Evolutionary conservation across 148 eudicot genomes (phyloP).

Genomic region (Vaccinium myrtillus): DNA sequence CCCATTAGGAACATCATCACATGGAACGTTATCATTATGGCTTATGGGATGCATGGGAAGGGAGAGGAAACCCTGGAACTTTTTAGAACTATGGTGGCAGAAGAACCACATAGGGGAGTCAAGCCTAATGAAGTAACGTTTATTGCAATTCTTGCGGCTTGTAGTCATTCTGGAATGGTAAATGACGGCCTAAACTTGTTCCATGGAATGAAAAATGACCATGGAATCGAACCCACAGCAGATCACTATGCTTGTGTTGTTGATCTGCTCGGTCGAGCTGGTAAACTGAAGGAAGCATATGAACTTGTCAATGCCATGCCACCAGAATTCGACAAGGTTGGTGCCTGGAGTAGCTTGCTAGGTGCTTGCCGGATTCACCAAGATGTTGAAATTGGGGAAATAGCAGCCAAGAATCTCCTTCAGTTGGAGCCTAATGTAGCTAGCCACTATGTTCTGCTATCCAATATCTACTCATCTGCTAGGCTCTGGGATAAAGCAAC

Average conservation of each 20-base stretch:
- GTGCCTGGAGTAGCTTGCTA: constrained; percentile 78
- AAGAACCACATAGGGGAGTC: constrained; percentile 29
- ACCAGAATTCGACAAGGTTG: constrained; percentile 39
- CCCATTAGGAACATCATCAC: constrained; percentile 71
- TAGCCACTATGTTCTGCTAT: constrained; percentile 73
- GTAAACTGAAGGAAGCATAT: constrained; percentile 57
- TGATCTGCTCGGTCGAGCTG: constrained; percentile 88
- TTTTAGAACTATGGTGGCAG: constrained; percentile 48
- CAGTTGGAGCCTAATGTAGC: constrained; percentile 63
- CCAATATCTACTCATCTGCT: constrained; percentile 69
- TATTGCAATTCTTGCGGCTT: constrained; percentile 62
- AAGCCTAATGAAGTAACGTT: constrained; percentile 66
- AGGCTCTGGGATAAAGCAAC: constrained; percentile 70
- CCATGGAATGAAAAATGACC: constrained; percentile 43
- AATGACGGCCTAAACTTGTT: constrained; percentile 58
- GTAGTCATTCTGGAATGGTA: constrained; percentile 75
- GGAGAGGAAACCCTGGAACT: constrained; percentile 60
- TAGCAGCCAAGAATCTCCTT: constrained; percentile 58
- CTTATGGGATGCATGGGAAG: constrained; percentile 90
- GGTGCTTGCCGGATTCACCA: constrained; percentile 80
- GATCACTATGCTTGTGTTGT: constrained; percentile 78
- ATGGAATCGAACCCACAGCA: constrained; percentile 47
- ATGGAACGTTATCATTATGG: constrained; percentile 88
- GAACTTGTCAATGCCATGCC: constrained; percentile 62
- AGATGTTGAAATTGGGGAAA: constrained; percentile 70